These are phyloP conservation scores for Fusarium liriodendri DNA, from an alignment of 2,329 filamentous ascomycete genomes.

Conservation along the genomic window DNA sequence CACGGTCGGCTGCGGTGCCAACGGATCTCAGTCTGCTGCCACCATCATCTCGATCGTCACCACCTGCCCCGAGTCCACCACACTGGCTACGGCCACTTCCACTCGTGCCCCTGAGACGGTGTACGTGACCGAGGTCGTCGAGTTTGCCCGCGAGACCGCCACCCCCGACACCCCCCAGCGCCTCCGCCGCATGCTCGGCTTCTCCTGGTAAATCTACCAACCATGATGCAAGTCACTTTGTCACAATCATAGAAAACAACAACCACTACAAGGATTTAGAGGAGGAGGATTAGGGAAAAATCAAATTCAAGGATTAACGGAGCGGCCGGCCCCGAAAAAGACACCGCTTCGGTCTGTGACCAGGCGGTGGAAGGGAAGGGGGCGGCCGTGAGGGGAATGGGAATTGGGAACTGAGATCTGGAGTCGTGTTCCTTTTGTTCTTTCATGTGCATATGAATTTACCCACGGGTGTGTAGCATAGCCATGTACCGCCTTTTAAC, in stretches of 20 bases:
- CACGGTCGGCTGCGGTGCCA: constrained; percentile 6
- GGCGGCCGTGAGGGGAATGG: neutral
- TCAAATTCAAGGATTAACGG: constrained; percentile 14
- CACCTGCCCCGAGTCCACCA: constrained; percentile 33
- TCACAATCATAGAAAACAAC: neutral
- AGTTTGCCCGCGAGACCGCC: constrained; percentile 19
- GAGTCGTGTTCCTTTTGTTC: constrained; percentile 36
- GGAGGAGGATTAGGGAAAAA: neutral
- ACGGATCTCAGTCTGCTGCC: constrained; percentile 16
- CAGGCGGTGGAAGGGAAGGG: neutral
- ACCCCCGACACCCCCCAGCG: constrained; percentile 19
- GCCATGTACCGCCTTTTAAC: constrained; percentile 17
- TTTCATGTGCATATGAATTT: constrained; percentile 38
- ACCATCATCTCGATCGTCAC: constrained; percentile 32
- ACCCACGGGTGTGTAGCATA: constrained; percentile 21
- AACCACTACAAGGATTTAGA: constrained; percentile 6
- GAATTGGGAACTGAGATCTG: constrained; percentile 28
- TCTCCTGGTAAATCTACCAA: constrained; percentile 22
- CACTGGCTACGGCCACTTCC: constrained; percentile 36
- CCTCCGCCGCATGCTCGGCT: constrained; percentile 36
- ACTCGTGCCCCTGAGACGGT: constrained; percentile 38
- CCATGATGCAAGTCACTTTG: constrained; percentile 3
- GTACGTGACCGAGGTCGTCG: constrained; percentile 39
- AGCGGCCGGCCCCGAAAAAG: neutral
- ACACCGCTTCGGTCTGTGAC: constrained; percentile 25